phyloP scores from a whole-genome alignment of 1,284 basidiomycete genomes.

The Ceratobasidium sp. region DNA sequence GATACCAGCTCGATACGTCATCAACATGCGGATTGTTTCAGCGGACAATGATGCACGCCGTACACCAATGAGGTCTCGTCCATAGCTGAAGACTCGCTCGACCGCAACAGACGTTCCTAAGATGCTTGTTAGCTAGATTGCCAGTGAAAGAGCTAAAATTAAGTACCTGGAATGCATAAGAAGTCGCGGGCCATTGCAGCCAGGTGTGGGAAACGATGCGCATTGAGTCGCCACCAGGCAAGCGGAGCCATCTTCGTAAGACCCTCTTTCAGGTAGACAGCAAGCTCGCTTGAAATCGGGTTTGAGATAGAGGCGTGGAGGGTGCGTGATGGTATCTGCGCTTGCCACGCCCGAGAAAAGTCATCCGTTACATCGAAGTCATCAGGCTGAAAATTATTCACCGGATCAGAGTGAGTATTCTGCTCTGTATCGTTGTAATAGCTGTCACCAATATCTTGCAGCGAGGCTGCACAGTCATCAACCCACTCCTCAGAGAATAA shows the following conservation, averaged over 20 bases:
- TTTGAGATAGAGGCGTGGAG: not conserved
- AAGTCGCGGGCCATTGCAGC: not conserved
- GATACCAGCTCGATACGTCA: conserved; percentile 10
- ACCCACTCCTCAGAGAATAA: not conserved
- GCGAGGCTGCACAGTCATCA: not conserved
- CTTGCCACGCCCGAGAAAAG: not conserved
- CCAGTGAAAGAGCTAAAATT: not conserved
- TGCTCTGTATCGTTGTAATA: no score
- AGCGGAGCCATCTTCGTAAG: not conserved
- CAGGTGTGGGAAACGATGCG: not conserved
- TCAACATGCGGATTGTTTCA: not conserved
- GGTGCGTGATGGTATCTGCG: not conserved
- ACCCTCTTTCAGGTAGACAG: not conserved
- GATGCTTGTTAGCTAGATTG: not conserved
- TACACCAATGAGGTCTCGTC: not conserved
- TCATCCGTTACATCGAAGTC: not conserved
- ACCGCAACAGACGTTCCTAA: conserved; percentile 34
- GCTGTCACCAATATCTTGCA: not conserved
- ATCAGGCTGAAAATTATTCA: no score
- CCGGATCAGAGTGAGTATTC: not conserved
- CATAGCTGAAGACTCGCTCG: conserved; percentile 21
- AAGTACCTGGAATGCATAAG: conserved; percentile 7
- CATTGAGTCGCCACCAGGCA: not conserved
- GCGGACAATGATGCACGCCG: not conserved
- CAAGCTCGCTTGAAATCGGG: no score